Evolutionary conservation across 768 basidiomycete species (phyloP).

Genomic region (Pleurotus salmoneostramineus): DNA sequence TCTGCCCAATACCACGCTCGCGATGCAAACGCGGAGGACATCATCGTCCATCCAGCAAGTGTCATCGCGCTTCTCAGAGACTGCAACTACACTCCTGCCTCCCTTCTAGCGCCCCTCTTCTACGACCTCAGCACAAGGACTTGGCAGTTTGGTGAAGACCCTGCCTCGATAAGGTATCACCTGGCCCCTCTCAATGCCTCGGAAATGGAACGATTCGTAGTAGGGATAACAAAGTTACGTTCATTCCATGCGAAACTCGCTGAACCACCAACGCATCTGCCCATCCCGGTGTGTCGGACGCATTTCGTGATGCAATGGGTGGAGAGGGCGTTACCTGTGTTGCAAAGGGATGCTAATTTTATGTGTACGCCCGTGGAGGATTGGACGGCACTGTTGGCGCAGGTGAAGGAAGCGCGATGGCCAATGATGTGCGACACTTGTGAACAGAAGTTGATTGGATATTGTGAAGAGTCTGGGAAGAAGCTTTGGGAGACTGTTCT

Average conservation of each 20-base stretch:
- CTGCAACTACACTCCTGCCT: not conserved
- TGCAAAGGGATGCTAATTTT: not conserved
- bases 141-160: not conserved
- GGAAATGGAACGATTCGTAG: slow-evolving; percentile 1
- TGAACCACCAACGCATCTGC: not conserved
- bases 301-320: not conserved
- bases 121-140: slow-evolving; percentile 3
- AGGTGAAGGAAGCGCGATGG: not conserved
- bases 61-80: not conserved
- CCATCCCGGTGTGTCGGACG: not conserved
- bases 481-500: not conserved
- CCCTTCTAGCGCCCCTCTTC: slow-evolving; percentile 2
- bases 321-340: not conserved
- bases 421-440: not conserved
- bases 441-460: not conserved
- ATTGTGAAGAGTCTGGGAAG: not conserved
- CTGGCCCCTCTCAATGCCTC: not conserved
- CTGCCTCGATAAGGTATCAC: not conserved
- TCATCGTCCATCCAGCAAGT: slow-evolving; percentile 1
- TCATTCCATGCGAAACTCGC: not conserved
- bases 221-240: not conserved
- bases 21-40: not conserved
- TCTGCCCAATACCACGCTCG: not conserved
- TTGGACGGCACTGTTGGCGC: not conserved
- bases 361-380: slow-evolving; percentile 5